Evolutionary conservation across 2,329 filamentous ascomycete genomes (phyloP), one percentile per base, ranked within the genome.

Genomic region (Ophiognomonia clavigignenti-juglandacearum): DNA sequence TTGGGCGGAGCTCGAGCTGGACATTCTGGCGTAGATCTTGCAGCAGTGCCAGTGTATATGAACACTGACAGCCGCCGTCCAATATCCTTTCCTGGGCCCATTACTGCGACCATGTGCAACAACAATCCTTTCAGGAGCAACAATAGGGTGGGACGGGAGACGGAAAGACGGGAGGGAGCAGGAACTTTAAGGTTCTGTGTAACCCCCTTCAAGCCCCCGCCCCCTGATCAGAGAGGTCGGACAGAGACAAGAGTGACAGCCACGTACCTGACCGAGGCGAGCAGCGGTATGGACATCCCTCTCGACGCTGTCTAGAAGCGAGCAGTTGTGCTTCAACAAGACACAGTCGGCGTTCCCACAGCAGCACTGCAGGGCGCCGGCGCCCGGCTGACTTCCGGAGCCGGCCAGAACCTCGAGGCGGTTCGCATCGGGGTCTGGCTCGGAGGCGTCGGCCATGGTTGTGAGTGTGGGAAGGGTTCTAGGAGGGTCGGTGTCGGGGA

Each of bases 251-350:
- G 23, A 32, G 22, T 20, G 31, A 20, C 38, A 32, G 23, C 13
- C 27, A 52, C 88, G 63, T 85, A 96, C 92, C 86, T 96, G 88
- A 55, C 93, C 93, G 59, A 96, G 78, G 63, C 86, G 79, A 40
- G 90, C 93, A 34, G 93, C 93, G 43, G 82, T 88, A 58, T 84
- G 83, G 45, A 96, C 86, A 69, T 96, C 88, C 58, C 85, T 86
- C 68, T 97, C 92, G 54, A 97, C 77, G 52, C 80, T 85, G 57
- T 88, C 83, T 39, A 97, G 75, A 53, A 89, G 75, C 38, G 78
- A 75, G 64, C 83, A 84, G 68, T 92, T 96, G 68, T 91, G 85
- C 65, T 80, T 82, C 53, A 96, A 76, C 63, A 86, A 88, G 56
- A 83, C 78, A 67, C 92, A 97, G 59, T 89, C 83, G 53, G 74